Percentiles rank a stretch among this genome's conserved stretches.
Conservation (phyloP, 2,329 filamentous ascomycete genomes). For the Decorospora gaudefroyi region DNA sequence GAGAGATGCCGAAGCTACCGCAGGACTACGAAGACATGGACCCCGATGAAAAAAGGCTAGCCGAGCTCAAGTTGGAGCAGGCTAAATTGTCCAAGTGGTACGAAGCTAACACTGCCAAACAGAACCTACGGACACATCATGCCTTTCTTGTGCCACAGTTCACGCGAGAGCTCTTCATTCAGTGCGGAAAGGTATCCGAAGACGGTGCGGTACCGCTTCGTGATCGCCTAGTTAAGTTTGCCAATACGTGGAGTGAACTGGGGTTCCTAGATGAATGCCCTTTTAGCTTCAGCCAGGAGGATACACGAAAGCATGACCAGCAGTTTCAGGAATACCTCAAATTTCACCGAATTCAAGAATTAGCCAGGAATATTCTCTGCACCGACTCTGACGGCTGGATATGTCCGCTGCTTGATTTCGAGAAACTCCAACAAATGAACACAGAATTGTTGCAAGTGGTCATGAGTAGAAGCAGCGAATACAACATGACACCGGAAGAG, state of each 20-base stretch:
- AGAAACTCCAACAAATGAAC: slow-evolving; percentile 26
- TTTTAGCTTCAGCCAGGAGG: slow-evolving; percentile 34
- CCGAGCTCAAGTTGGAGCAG: slow-evolving; percentile 10
- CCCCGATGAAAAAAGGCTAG: slow-evolving; percentile 6
- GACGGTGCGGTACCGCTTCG: slow-evolving; percentile 44
- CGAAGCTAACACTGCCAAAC: slow-evolving; percentile 34
- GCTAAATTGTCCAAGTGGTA: slow-evolving; percentile 37
- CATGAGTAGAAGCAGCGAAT: slow-evolving; percentile 18
- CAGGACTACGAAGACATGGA: slow-evolving; percentile 17
- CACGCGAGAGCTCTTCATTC: slow-evolving; percentile 41
- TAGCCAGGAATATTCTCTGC: slow-evolving; percentile 35
- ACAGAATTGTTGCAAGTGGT: slow-evolving; percentile 26
- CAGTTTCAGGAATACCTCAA: slow-evolving; percentile 41
- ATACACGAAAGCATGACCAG: slow-evolving; percentile 34
- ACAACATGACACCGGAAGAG: slow-evolving; percentile 20
- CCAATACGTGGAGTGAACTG: slow-evolving; percentile 32
- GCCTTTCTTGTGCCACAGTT: slow-evolving; percentile 37
- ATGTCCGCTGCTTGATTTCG: slow-evolving; percentile 37
- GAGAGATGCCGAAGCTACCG: slow-evolving; percentile 12
- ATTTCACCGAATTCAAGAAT: slow-evolving; percentile 32
- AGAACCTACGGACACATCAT: slow-evolving; percentile 19
- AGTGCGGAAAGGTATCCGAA: slow-evolving; percentile 31
- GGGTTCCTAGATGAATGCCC: slow-evolving; percentile 33
- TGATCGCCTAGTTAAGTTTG: slow-evolving; percentile 42
- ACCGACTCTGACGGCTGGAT: slow-evolving; percentile 48